phyloP scores from a whole-genome alignment of 164 flowering plant genomes.

The Dillenia suffruticosa region DNA sequence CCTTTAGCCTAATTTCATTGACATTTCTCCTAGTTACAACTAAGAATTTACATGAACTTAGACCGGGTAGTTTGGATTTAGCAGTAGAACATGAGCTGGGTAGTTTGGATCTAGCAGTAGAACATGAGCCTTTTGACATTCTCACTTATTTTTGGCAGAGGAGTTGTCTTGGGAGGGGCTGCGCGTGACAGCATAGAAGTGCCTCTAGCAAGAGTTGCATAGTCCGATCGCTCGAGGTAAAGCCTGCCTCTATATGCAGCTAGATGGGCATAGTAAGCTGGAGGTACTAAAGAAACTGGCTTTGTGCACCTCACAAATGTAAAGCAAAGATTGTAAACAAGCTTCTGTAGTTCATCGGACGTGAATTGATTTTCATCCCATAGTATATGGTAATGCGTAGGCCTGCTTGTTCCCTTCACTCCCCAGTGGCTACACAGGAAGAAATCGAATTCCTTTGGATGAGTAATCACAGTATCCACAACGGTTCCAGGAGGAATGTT shows the following conservation, averaged over 20 bases:
- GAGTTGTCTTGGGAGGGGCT: slow-evolving; percentile 60
- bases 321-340: slow-evolving; percentile 79
- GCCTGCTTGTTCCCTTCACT: slow-evolving; percentile 86
- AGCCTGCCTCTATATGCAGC: slow-evolving; percentile 94
- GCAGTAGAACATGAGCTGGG: slow-evolving; percentile 58
- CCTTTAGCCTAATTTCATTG: no score
- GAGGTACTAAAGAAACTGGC: slow-evolving; percentile 92
- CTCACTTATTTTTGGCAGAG: slow-evolving; percentile 71
- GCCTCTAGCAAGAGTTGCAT: slow-evolving; percentile 9
- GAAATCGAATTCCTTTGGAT: slow-evolving; percentile 89
- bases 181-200: slow-evolving; percentile 43
- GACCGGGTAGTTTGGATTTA: slow-evolving; percentile 6
- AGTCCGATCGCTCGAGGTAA: slow-evolving; percentile 70
- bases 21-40: neutral
- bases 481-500: slow-evolving; percentile 93
- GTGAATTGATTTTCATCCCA: slow-evolving; percentile 85
- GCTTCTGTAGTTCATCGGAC: slow-evolving; percentile 82
- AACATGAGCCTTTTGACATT: slow-evolving; percentile 84
- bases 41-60: no score
- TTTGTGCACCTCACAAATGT: slow-evolving; percentile 88
- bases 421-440: slow-evolving; percentile 96
- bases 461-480: slow-evolving; percentile 81
- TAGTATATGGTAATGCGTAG: slow-evolving; percentile 80
- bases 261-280: slow-evolving; percentile 91
- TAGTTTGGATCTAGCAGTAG: slow-evolving; percentile 44